Percentiles rank a stretch among this genome's conserved stretches.
These are phyloP conservation scores for Ophiosphaerella narmari DNA, from an alignment of 2,329 filamentous ascomycete genomes.

Conservation along the genomic window DNA sequence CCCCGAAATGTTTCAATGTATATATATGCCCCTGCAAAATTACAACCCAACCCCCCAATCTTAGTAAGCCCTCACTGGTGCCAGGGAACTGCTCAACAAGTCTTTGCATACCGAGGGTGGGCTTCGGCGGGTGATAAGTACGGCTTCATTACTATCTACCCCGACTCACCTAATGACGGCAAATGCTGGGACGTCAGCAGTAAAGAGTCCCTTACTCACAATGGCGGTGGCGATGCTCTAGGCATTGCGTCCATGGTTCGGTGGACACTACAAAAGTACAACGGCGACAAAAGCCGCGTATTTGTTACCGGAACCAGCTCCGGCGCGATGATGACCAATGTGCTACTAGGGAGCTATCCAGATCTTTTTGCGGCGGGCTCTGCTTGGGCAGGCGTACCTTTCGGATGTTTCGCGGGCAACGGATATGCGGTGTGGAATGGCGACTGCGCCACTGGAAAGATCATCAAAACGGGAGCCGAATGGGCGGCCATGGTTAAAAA, in stretches of 20 bases:
- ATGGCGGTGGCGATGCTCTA: constrained; percentile 40
- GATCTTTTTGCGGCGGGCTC: constrained; percentile 43
- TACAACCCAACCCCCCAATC: constrained; percentile 34
- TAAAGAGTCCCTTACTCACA: constrained; percentile 37
- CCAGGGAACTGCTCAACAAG: constrained; percentile 36
- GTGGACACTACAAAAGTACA: constrained; percentile 35
- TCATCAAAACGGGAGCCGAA: constrained; percentile 35
- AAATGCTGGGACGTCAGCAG: constrained; percentile 45
- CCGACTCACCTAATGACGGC: constrained; percentile 36
- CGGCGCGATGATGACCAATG: constrained; percentile 45
- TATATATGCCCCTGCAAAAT: constrained; percentile 39
- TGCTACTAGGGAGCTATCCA: constrained; percentile 39
- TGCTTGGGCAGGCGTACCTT: constrained; percentile 41
- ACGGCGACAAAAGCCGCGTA: constrained; percentile 33
- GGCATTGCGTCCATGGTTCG: constrained; percentile 41
- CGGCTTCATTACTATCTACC: constrained; percentile 44
- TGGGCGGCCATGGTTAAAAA: constrained; percentile 35
- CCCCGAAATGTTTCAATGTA: constrained; percentile 40
- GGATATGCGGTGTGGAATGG: constrained; percentile 40
- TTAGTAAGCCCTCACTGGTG: constrained; percentile 43
- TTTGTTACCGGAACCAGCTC: constrained; percentile 43
- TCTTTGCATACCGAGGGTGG: constrained; percentile 35
- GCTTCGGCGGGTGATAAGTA: constrained; percentile 37
- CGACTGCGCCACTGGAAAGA: constrained; percentile 36
- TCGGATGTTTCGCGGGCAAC: constrained; percentile 41